Evolutionary conservation across 1,284 basidiomycete genomes (phyloP), one percentile per base, ranked within the genome.

Genomic region (Ganoderma lingzhi): DNA sequence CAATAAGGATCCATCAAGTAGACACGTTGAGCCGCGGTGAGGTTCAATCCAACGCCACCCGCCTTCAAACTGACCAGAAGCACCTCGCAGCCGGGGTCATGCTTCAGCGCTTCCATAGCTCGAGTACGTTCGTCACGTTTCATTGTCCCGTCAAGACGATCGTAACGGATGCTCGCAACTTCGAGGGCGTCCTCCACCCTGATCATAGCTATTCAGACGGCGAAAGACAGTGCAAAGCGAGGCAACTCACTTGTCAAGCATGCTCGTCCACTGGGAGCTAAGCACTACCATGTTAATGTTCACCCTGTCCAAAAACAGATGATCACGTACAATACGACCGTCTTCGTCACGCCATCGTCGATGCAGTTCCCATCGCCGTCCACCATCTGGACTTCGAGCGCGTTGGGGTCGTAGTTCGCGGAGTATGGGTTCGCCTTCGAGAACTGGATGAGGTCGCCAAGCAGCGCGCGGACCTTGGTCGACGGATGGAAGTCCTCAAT

Each of bases 1-100:
- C 96, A 98, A 80, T 97, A 97, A 53, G 96, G 96, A 81, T 98
- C 96, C 88, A 98, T 94, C 56, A 98, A 84, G 80, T 97, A 98
- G 28, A 96, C 96, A 39, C 97, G 89, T 75, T 93, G 93, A 28
- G 96, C 96, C n/a, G 94, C 90, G 0, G 95, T 96, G 64, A 98
- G 87, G 80, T 98, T 99, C 69, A 99, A 84, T 32, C 96, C 98
- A 1, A 99, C 98, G 63, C 98, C 98, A 67, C 98, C 98, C 1
- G 98, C 98, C 78, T 97, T 94, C 73, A 99, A 86, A 77, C 96
- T 98, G 75, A 99, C 96, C 41, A 99, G 88, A 66, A 99, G 85
- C 28, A 99, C 95, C 81, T 99, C 95, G 78, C 93, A 93, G 48
- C 84, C 84, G 23, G 93, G 93, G 75, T 97, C 93, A 67, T 88